Conservation (phyloP, 148 eudicot genomes). For the Diospyros lotus region DNA sequence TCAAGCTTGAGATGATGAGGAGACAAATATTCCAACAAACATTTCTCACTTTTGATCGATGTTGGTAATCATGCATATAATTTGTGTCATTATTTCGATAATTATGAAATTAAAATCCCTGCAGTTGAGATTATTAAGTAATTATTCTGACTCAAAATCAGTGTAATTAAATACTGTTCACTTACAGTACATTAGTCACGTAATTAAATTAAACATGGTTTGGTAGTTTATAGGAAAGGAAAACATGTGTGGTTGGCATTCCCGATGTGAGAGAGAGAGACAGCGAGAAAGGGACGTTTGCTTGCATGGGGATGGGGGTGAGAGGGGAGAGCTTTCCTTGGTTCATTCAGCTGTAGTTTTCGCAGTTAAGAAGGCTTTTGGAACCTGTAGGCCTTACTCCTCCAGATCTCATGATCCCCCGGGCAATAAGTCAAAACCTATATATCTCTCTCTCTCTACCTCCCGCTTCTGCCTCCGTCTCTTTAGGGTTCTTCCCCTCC, state of each 20-base stretch:
- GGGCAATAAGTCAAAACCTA: conserved; percentile 21
- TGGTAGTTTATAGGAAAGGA: not conserved
- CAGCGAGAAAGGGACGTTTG: conserved; percentile 64
- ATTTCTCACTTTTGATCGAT: too few relatives aligned
- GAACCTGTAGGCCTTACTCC: not conserved
- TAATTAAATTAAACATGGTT: not conserved
- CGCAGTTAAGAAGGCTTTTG: conserved; percentile 17
- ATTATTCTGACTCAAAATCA: too few relatives aligned
- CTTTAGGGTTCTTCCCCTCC: conserved; percentile 21
- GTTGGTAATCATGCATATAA: too few relatives aligned
- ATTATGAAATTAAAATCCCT: too few relatives aligned
- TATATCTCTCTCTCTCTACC: not conserved
- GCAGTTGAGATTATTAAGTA: too few relatives aligned
- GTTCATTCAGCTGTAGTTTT: conserved; percentile 48
- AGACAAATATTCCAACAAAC: too few relatives aligned
- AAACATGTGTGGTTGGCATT: conserved; percentile 25
- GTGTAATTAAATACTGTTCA: too few relatives aligned
- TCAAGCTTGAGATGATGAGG: too few relatives aligned
- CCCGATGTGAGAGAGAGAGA: conserved; percentile 19
- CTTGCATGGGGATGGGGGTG: conserved; percentile 13
- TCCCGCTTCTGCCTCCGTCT: conserved; percentile 24
- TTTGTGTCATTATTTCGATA: too few relatives aligned
- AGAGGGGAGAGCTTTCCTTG: conserved; percentile 25
- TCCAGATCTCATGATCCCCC: conserved; percentile 14
- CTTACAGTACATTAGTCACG: too few relatives aligned